Evolutionary conservation across 2,329 filamentous ascomycete species (phyloP).

Genomic region (Aspergillus tanneri): DNA sequence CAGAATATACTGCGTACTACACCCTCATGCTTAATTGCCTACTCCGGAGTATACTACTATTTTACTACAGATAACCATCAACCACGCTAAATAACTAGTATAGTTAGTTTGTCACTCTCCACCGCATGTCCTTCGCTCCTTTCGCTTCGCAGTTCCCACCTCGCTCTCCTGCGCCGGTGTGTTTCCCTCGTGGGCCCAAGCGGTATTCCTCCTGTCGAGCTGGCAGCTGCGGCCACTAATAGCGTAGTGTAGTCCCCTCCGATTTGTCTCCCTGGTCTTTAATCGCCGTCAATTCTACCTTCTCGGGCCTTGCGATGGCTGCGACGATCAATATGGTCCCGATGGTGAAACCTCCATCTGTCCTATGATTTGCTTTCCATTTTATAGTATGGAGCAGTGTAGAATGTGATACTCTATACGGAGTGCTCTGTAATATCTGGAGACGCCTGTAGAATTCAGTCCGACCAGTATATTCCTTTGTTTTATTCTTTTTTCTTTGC

Average conservation of each 20-base stretch:
- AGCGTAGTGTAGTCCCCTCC: too few relatives aligned
- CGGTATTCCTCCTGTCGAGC: slow-evolving; percentile 14
- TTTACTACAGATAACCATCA: too few relatives aligned
- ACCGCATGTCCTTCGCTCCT: slow-evolving; percentile 5
- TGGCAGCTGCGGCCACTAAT: too few relatives aligned
- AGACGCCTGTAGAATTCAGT: too few relatives aligned
- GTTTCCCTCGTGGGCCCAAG: slow-evolving; percentile 19
- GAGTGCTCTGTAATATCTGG: too few relatives aligned
- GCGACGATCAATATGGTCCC: neutral
- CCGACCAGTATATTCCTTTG: too few relatives aligned
- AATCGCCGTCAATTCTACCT: neutral
- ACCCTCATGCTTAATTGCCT: neutral
- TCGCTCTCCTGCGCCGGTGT: slow-evolving; percentile 9
- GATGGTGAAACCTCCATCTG: neutral
- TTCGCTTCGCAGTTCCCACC: slow-evolving; percentile 5
- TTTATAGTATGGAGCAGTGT: too few relatives aligned
- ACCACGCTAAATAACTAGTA: neutral
- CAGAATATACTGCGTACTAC: neutral
- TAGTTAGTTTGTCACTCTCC: slow-evolving; percentile 8
- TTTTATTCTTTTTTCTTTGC: too few relatives aligned
- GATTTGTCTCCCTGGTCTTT: slow-evolving; percentile 1
- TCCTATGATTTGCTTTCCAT: too few relatives aligned
- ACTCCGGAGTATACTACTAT: too few relatives aligned
- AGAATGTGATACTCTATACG: too few relatives aligned
- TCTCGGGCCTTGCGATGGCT: neutral